Base-by-base conservation (phyloP, 495 filamentous ascomycete species). In the Penicillium parvum region DNA sequence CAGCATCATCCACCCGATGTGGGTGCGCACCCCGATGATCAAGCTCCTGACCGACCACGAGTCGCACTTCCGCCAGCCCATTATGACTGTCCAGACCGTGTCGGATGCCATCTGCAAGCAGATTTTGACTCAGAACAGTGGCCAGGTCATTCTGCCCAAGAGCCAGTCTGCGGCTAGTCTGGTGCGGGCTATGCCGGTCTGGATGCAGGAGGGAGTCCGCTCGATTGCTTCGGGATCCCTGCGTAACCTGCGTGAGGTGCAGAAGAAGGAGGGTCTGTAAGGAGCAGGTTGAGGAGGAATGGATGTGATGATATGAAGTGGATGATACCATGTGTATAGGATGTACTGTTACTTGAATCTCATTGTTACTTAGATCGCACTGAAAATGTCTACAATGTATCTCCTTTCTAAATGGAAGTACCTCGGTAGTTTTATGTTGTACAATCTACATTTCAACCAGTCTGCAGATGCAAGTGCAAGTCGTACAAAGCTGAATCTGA, bases 11-110 rank as follows among this genome's bases (percentile, higher is more conserved):
- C 71, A 73, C 35, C 71, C 70, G 0, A 45, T 65, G 34, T 75
- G 69, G 67, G 71, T 72, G 11, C 63, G 65, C 11, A 75, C 71
- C 0, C 62, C 66, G 3, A 64, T 75, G 61, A 73, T 67, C 45
- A 59, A 66, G 53, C 35, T 60, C 11, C 43, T 71, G 21, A 68
- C 60, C 18, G 66, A 70, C 12, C 47, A 63, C 20, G 69, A 65
- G 8, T 23, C 47, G 1, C 43, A 64, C 11, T 70, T 71, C 57
- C 51, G 55, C 1, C 61, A 68, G 42, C 63, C 64, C 4, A 52
- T 72, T 1, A 47, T 74, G 37, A 64, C 59, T 5, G 52, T 61
- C 7, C 53, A 72, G 44, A 53, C 48, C 6, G 66, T 74, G 3
- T 57, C 67, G 1, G 51, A 52, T 1, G 68, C 66, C 0, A 63